Base-by-base conservation (phyloP, 2,329 filamentous ascomycete genomes). In the Colletotrichum destructivum region DNA sequence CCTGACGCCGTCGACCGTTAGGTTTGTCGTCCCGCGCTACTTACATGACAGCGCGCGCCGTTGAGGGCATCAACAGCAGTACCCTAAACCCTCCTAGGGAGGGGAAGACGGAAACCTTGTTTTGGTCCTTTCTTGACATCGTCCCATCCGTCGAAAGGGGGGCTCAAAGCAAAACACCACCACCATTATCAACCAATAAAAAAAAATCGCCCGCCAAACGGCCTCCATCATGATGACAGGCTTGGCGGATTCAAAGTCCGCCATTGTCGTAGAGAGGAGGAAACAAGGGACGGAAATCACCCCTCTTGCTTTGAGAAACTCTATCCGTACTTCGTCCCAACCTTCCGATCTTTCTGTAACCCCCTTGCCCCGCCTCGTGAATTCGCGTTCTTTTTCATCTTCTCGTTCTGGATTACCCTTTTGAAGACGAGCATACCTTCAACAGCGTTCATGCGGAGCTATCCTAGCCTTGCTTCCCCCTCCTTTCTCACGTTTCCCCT, bases 1-100 rank as follows among this genome's bases (percentile, higher is more conserved):
- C 49, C 65, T 59, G 57, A 42, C 65, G 40, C 65, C 69, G 59
- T 71, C 38, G 63, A 60, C 65, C 65, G 65, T 69, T 64, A 62
- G 57, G 65, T 62, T 71, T 64, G 59, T 54, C 26, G 59, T 47
- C 63, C 59, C 59, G 69, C 65, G 65, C 65, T 62, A 62, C 31
- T 16, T 44, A 44, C 11, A 12, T 44, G 40, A 16, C 40, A 44
- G 31, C 31, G 6, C 31, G 31, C 31, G 31, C 31, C 31, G 31
- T 31, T 31, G 31, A 31, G 6, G 26, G 26, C 4, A 31, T 31
- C 31, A 31, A 31, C 31, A 31, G 31, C 31, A 26, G 26, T 26
- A 26, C 26, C 26, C 26, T 26, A 26, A 26, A 26, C 26, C 26
- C 26, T 26, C 26, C 26, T 4, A 26, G 26, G n/a, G 46, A 13